Evolutionary conservation across 1,139 yeast species (phyloP), one percentile per base, ranked within the genome.

Genomic region (Suhomyces panamericanus): DNA sequence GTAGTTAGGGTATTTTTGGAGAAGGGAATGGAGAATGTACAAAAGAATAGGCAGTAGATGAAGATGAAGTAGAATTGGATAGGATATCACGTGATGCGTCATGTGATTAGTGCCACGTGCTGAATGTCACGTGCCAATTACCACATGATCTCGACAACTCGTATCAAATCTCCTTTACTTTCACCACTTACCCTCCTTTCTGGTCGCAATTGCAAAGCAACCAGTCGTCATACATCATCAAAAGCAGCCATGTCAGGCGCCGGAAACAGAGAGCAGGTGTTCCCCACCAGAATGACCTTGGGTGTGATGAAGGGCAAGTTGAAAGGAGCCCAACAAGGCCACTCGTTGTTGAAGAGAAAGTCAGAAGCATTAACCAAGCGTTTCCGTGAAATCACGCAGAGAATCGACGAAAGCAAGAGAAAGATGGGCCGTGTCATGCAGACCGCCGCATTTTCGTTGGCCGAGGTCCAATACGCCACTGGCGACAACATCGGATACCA

Each of bases 381-480:
- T 59, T 93, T 93, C 70, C 83, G 99, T 66, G 99, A 93, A 56
- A 93, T 93, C 60, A 90, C 98, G 31, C 87, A 81, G 63, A 75
- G 96, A 64, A 93, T 93, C 61, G 96, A 93, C 64, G 97, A 91
- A 56, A 89, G 98, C 41, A 93, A 93, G 69, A 81, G 93, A 56
- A 93, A 91, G 74, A 93, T 93, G 99, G 99, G 98, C 39, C 78
- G 95, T 54, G 96, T 93, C 35, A 93, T 93, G 98, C 99, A 93
- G 65, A 87, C 96, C 0, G 99, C 99, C 1, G 95, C 98, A 0
- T 93, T 93, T 64, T 91, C 98, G 11, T 77, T 93, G 56, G 98
- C 99, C 1, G 99, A 93, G 64, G 98, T 93, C 41, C 86, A 93
- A 42, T 93, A 93, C 62, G 99, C 99, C 29, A 91, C 97, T 3